phyloP scores from a whole-genome alignment of 495 filamentous ascomycete genomes.

The Bombardia bombarda region DNA sequence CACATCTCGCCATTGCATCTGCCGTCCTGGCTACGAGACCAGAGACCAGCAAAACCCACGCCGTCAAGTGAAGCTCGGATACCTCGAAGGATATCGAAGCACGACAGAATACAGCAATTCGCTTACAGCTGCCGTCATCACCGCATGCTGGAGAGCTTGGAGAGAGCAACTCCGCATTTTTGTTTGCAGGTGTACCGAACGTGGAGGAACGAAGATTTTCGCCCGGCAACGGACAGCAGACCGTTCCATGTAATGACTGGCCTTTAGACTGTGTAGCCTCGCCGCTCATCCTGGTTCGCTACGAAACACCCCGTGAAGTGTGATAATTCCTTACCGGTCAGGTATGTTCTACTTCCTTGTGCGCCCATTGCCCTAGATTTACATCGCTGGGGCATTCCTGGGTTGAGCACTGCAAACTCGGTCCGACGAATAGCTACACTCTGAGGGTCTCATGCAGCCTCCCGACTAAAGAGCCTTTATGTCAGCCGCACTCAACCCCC shows the following conservation, averaged over 20 bases:
- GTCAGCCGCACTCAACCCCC: no score
- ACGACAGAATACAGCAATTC: slow-evolving; percentile 11
- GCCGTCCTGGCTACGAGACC: slow-evolving; percentile 1
- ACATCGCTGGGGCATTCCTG: not conserved
- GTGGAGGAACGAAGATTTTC: slow-evolving; percentile 30
- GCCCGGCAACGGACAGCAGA: slow-evolving; percentile 36
- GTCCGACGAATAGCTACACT: slow-evolving; percentile 7
- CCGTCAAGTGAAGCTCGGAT: slow-evolving; percentile 4
- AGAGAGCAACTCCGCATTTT: slow-evolving; percentile 18
- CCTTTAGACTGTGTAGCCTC: slow-evolving; percentile 39
- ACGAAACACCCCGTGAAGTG: slow-evolving; percentile 14
- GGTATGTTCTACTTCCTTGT: slow-evolving; percentile 24
- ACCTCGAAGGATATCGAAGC: slow-evolving; percentile 6
- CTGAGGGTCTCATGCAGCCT: slow-evolving; percentile 12
- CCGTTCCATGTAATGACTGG: slow-evolving; percentile 43
- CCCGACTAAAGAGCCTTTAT: no score
- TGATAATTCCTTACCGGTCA: slow-evolving; percentile 16
- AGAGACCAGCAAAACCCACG: slow-evolving; percentile 7
- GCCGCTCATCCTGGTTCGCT: slow-evolving; percentile 32
- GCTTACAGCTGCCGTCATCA: slow-evolving; percentile 1
- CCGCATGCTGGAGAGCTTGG: slow-evolving; percentile 17
- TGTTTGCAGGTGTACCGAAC: slow-evolving; percentile 29
- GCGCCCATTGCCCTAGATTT: slow-evolving; percentile 1
- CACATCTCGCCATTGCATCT: slow-evolving; percentile 9
- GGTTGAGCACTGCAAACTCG: slow-evolving; percentile 6